Evolutionary conservation across 2,329 filamentous ascomycete genomes (phyloP).

Genomic region (Myriangium duriaei): DNA sequence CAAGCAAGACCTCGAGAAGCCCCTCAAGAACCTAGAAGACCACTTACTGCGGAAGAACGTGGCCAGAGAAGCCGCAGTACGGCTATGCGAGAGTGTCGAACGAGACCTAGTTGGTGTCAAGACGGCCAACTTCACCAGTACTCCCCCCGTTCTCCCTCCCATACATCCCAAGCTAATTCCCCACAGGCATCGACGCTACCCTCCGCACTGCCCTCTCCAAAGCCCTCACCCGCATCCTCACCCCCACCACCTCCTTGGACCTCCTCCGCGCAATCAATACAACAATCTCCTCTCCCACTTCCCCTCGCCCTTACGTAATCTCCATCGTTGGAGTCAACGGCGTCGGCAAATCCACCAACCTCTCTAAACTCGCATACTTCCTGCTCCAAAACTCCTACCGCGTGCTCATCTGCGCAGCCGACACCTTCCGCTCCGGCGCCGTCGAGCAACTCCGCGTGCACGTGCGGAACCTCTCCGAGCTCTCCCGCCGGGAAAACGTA

Average conservation of each 20-base stretch:
- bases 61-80: constrained; percentile 81
- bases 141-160: constrained; percentile 21
- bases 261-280: constrained; percentile 85
- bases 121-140: constrained; percentile 75
- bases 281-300: constrained; percentile 49
- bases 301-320: constrained; percentile 82
- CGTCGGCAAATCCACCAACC: constrained; percentile 93
- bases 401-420: constrained; percentile 84
- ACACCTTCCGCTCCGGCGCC: constrained; percentile 93
- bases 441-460: constrained; percentile 96
- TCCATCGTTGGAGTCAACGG: constrained; percentile 98
- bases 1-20: constrained; percentile 77
- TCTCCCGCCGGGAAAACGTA: constrained; percentile 67
- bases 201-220: constrained; percentile 82
- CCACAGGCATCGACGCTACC: constrained; percentile 50
- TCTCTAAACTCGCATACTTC: constrained; percentile 98
- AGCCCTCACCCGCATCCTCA: constrained; percentile 87
- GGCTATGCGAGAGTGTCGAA: constrained; percentile 83
- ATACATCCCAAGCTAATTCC: neutral
- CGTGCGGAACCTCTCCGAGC: constrained; percentile 82
- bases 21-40: constrained; percentile 91
- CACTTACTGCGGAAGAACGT: constrained; percentile 94
- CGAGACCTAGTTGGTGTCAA: constrained; percentile 81
- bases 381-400: constrained; percentile 93
- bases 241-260: constrained; percentile 87